Evolutionary conservation across 176 grass and related monocot genomes (phyloP).

Genomic region (Tuctoria greenei): DNA sequence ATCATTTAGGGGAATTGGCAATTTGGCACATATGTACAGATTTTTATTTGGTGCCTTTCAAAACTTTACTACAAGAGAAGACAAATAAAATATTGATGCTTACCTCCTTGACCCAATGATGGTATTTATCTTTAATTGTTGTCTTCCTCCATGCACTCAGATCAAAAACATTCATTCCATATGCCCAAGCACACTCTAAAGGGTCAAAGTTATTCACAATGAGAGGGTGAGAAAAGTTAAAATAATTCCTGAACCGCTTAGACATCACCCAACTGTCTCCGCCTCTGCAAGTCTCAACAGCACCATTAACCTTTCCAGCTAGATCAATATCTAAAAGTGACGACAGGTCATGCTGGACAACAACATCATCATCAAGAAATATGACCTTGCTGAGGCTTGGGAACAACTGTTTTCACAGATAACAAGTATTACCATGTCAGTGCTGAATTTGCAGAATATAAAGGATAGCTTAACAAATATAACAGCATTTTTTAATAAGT

Average conservation of each 20-base stretch:
- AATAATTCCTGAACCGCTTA: slow-evolving; percentile 95
- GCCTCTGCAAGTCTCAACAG: slow-evolving; percentile 90
- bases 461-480: slow-evolving; percentile 10
- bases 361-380: slow-evolving; percentile 95
- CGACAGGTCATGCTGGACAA: slow-evolving; percentile 75
- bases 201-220: slow-evolving; percentile 79
- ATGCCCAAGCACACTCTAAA: slow-evolving; percentile 93
- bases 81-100: background rate
- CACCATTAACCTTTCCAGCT: slow-evolving; percentile 89
- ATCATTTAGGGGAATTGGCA: background rate
- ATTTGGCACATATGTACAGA: background rate
- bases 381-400: slow-evolving; percentile 88
- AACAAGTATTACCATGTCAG: slow-evolving; percentile 24
- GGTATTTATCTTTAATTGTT: slow-evolving; percentile 82
- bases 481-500: background rate
- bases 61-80: background rate
- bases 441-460: slow-evolving; percentile 30
- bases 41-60: background rate
- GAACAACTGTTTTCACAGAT: slow-evolving; percentile 69
- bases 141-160: slow-evolving; percentile 92
- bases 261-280: slow-evolving; percentile 94
- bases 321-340: slow-evolving; percentile 87
- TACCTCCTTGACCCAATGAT: slow-evolving; percentile 98
- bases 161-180: slow-evolving; percentile 97
- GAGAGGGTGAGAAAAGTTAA: slow-evolving; percentile 92